phyloP scores from a whole-genome alignment of 371 early-diverging fungal species.

The Apophysomyces ossiformis region DNA sequence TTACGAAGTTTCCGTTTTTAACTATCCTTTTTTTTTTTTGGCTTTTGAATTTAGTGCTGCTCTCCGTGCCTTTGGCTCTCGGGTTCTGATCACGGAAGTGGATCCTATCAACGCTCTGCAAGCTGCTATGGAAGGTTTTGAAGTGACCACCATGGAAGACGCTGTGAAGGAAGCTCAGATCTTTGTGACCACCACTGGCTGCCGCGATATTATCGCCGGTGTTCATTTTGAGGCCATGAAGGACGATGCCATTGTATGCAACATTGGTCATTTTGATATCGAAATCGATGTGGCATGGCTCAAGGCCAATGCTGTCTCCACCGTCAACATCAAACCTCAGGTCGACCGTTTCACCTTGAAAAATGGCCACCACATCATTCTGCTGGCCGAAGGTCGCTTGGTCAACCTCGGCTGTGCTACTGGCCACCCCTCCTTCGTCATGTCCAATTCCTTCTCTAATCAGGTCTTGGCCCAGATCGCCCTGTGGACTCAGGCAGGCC shows the following conservation, averaged over 20 bases:
- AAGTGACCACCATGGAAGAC: conserved; percentile 98
- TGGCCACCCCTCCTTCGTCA: conserved; percentile 98
- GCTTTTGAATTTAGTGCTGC: conserved; percentile 61
- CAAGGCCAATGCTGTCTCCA: conserved; percentile 89
- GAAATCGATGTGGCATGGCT: conserved; percentile 99
- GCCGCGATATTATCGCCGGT: conserved; percentile 97
- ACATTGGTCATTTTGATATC: conserved; percentile 99
- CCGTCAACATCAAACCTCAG: conserved; percentile 97
- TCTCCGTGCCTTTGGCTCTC: conserved; percentile 98
- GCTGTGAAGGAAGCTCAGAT: conserved; percentile 93
- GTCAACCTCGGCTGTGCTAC: conserved; percentile 99
- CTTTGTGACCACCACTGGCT: conserved; percentile 99
- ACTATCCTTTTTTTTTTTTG: not conserved
- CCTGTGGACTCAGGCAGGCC: conserved; percentile 91
- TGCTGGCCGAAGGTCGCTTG: conserved; percentile 98
- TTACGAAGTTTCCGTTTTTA: not conserved
- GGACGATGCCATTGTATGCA: conserved; percentile 99
- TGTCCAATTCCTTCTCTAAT: conserved; percentile 99
- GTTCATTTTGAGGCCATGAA: conserved; percentile 93
- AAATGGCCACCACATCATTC: conserved; percentile 93
- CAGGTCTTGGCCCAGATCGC: conserved; percentile 99
- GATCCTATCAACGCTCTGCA: conserved; percentile 99
- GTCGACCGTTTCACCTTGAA: conserved; percentile 97
- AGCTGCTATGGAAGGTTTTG: conserved; percentile 99
- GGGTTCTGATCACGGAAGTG: conserved; percentile 97